These are phyloP conservation scores for Wickerhamomyces kurtzmanii DNA, from an alignment of 805 yeast species.

Conservation along the genomic window DNA sequence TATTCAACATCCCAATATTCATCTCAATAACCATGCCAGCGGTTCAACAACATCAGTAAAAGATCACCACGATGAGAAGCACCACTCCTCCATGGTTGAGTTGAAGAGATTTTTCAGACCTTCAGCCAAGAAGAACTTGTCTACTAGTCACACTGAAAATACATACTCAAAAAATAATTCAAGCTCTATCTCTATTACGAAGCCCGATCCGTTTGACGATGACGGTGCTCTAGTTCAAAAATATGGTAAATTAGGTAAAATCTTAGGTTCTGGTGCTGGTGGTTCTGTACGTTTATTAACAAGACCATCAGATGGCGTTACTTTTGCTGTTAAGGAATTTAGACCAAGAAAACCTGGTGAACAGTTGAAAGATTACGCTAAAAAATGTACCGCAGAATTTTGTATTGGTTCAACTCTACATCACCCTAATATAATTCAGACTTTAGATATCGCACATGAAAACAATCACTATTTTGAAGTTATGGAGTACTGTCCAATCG, in stretches of 20 bases:
- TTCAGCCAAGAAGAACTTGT: slow-evolving; percentile 19
- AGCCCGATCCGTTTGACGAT: slow-evolving; percentile 22
- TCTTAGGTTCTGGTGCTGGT: slow-evolving; percentile 81
- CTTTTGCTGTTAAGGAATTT: slow-evolving; percentile 80
- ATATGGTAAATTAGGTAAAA: slow-evolving; percentile 67
- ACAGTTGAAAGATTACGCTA: slow-evolving; percentile 66
- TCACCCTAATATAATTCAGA: slow-evolving; percentile 74
- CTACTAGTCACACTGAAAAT: slow-evolving; percentile 4
- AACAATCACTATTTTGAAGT: slow-evolving; percentile 68
- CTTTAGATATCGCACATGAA: slow-evolving; percentile 52
- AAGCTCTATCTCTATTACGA: slow-evolving; percentile 3
- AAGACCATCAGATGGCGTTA: slow-evolving; percentile 57
- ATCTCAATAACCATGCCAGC: slow-evolving; percentile 1
- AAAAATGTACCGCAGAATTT: slow-evolving; percentile 82
- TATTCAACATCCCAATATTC: slow-evolving; percentile 3
- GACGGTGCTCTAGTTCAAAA: slow-evolving; percentile 46
- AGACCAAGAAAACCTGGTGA: slow-evolving; percentile 65
- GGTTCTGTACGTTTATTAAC: slow-evolving; percentile 71
- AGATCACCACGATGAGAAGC: slow-evolving; percentile 4
- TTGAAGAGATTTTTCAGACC: slow-evolving; percentile 67
- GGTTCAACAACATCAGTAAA: not conserved
- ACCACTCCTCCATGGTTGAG: slow-evolving; percentile 51
- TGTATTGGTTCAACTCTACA: slow-evolving; percentile 77
- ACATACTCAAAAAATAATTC: slow-evolving; percentile 1
- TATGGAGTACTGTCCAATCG: slow-evolving; percentile 81